A percentile compares a stretch with the other conserved stretches of the same genome.
Evolutionary conservation across 2,329 filamentous ascomycete genomes (phyloP).

Genomic region (Beauveria bassiana): DNA sequence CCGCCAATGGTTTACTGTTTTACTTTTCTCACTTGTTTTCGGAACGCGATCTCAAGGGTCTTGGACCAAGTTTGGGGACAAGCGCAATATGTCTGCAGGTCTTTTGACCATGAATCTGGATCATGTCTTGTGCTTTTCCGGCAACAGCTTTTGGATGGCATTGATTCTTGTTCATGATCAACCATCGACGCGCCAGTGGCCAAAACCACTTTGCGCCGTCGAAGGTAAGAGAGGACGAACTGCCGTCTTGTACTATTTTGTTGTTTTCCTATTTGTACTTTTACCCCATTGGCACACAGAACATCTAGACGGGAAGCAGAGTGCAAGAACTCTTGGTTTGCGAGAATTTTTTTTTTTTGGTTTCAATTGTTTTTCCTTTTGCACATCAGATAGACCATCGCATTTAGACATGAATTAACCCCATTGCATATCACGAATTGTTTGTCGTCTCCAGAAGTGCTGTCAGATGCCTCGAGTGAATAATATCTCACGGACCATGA

Average conservation of each 20-base stretch:
- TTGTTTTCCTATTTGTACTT: constrained; percentile 9
- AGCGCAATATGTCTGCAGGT: background rate
- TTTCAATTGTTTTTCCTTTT: background rate
- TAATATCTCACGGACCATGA: background rate
- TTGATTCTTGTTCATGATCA: background rate
- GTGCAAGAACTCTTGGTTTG: background rate
- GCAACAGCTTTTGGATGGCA: constrained; percentile 2
- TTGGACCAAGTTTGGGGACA: background rate
- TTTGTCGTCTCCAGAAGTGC: background rate
- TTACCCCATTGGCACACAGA: constrained; percentile 12
- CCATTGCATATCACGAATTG: background rate
- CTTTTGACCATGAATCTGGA: background rate
- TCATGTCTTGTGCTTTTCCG: constrained; percentile 5
- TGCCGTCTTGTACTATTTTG: constrained; percentile 5
- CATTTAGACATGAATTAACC: constrained; percentile 3
- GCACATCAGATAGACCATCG: constrained; percentile 8
- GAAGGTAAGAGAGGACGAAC: background rate
- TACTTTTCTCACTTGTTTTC: background rate
- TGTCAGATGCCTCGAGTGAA: background rate
- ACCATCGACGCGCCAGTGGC: background rate
- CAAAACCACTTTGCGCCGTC: background rate
- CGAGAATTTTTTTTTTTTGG: background rate
- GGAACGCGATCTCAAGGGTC: constrained; percentile 2
- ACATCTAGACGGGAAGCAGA: constrained; percentile 12
- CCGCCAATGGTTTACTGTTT: background rate